These are phyloP conservation scores for Trichoderma brevicompactum DNA, from an alignment of 2,329 filamentous ascomycete genomes.

Conservation along the genomic window DNA sequence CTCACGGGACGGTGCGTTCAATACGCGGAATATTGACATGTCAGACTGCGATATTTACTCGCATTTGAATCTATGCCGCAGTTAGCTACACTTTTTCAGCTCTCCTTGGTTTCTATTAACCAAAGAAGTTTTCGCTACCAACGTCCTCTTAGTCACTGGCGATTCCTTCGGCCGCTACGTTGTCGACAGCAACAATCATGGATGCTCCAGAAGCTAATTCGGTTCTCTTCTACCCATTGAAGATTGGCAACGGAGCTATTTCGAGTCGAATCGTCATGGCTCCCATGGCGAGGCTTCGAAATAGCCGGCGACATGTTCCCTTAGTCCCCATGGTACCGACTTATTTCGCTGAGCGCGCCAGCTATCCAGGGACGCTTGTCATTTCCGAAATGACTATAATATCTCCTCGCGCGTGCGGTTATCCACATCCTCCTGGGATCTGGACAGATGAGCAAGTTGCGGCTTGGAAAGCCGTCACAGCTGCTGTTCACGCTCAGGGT, in stretches of 20 bases:
- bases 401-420: background rate
- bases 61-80: background rate
- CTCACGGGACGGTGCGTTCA: background rate
- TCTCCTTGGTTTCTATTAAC: background rate
- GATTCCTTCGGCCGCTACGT: background rate
- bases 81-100: background rate
- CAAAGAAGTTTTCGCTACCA: background rate
- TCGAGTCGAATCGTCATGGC: slow-evolving; percentile 1
- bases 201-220: background rate
- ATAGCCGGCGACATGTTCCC: background rate
- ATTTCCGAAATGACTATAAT: slow-evolving; percentile 2
- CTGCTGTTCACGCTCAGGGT: slow-evolving; percentile 3
- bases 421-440: slow-evolving; percentile 1
- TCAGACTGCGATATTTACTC: background rate
- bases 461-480: slow-evolving; percentile 10
- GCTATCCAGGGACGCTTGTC: slow-evolving; percentile 4
- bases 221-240: background rate
- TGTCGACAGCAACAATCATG: background rate
- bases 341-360: slow-evolving; percentile 8
- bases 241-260: background rate
- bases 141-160: background rate
- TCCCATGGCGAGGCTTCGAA: slow-evolving; percentile 14
- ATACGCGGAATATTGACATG: background rate
- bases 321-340: slow-evolving; percentile 4
- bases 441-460: slow-evolving; percentile 4